A percentile compares a stretch with the other conserved stretches of the same genome.
Evolutionary conservation across 2,329 filamentous ascomycete species (phyloP).

Genomic region (Colletotrichum karsti): DNA sequence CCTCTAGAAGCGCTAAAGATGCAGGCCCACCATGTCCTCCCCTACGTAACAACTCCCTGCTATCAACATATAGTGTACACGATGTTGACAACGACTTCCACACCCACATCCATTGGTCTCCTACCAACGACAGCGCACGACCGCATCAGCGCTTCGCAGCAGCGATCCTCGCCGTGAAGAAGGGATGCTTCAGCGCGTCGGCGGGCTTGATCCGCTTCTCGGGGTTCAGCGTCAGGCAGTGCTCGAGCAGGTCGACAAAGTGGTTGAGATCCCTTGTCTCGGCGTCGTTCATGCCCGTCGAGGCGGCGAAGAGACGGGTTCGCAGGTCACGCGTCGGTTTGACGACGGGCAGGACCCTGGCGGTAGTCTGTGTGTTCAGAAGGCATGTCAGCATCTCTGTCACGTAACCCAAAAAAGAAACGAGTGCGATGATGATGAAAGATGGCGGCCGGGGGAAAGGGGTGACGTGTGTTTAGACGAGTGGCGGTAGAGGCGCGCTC

Average conservation of each 20-base stretch:
- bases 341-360: slow-evolving; percentile 73
- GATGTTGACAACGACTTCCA: no score
- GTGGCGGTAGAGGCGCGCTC: background rate
- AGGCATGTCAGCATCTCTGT: slow-evolving; percentile 23
- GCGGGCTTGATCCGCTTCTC: slow-evolving; percentile 89
- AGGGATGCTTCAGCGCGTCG: slow-evolving; percentile 89
- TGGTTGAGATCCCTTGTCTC: slow-evolving; percentile 81
- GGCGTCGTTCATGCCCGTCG: slow-evolving; percentile 75
- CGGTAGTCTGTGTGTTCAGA: slow-evolving; percentile 62
- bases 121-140: background rate
- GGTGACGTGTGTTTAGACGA: background rate
- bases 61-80: no score
- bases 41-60: background rate
- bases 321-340: slow-evolving; percentile 86
- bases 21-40: background rate
- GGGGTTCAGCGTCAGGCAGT: slow-evolving; percentile 88
- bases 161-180: slow-evolving; percentile 67
- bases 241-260: slow-evolving; percentile 89
- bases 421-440: background rate
- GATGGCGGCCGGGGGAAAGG: background rate
- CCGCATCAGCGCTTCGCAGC: slow-evolving; percentile 31
- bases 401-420: no score
- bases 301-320: slow-evolving; percentile 78
- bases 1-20: background rate
- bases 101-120: background rate